Evolutionary conservation across 805 yeast genomes (phyloP), one percentile per base, ranked within the genome.

Genomic region (Pichia paraexigua): DNA sequence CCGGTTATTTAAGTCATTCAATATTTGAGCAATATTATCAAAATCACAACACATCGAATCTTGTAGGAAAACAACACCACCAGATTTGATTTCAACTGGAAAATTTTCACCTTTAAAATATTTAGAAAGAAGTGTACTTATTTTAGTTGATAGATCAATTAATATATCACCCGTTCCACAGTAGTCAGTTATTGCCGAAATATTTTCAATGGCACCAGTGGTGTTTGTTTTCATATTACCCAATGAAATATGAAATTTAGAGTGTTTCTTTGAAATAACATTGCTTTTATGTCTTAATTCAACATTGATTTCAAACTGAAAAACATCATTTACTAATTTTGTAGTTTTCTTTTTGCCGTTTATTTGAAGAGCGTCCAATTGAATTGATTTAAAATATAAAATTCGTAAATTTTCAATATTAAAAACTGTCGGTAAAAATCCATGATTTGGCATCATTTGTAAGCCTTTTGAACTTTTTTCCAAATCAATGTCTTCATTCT

Each of bases 1-100:
- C 5, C 46, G 37, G 6, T 28, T 10, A 45, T 55, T 56, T 9
- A 55, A 17, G 20, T 43, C 45, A 2, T 53, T 51, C 20, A 55
- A 12, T 12, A 63, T 59, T 15, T 46, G 28, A 2, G 43, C 57
- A 13, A 55, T 42, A 20, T 21, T 41, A 11, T 42, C 46, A 48
- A 57, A 59, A 45, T 63, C 64, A 53, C 69, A 66, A 4, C 63
- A 64, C 2, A 66, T 45, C 1, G 60, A 61, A 22, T 57, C 60
- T 25, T 60, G 51, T 43, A 66, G 50, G 32, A 58, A 58, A 1
- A 62, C 47, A 18, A 64, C 42, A 20, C 49, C 52, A 5, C 63
- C 60, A 5, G 30, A 46, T 2, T 35, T 45, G 9, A 46, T 47
- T 1, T 41, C 30, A 2, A 54, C 30, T 6, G 49, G 43, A 22